Evolutionary conservation across 768 basidiomycete genomes (phyloP).

Genomic region (Hericium erinaceus): DNA sequence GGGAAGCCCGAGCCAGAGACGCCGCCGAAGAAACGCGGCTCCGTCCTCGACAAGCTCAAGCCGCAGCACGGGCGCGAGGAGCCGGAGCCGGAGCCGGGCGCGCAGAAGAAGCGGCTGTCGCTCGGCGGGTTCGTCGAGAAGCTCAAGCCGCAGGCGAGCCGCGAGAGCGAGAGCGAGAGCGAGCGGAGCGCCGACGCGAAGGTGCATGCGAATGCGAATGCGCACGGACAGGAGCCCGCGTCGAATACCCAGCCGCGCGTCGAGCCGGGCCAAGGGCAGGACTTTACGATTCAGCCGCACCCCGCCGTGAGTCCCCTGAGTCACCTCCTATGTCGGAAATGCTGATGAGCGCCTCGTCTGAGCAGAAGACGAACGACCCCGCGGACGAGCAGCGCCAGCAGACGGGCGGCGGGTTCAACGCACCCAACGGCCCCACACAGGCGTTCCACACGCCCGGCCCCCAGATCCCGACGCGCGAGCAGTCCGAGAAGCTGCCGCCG

Average conservation of each 20-base stretch:
- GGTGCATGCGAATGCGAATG: not conserved
- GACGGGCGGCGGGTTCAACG: constrained; percentile 11
- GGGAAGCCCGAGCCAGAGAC: too few relatives aligned
- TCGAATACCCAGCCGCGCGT: not conserved
- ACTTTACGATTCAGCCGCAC: constrained; percentile 43
- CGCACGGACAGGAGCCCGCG: not conserved
- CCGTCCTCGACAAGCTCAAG: too few relatives aligned
- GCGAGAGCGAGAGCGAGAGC: not conserved
- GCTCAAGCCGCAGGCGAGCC: not conserved
- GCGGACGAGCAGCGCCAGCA: constrained; percentile 26
- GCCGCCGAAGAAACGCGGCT: too few relatives aligned
- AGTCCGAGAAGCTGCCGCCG: constrained; percentile 33
- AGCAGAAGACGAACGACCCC: constrained; percentile 50
- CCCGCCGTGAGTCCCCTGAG: constrained; percentile 35
- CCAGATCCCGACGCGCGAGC: constrained; percentile 34
- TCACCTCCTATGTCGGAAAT: not conserved
- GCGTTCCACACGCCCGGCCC: constrained; percentile 36
- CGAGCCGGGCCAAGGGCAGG: constrained; percentile 16
- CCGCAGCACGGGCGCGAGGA: too few relatives aligned
- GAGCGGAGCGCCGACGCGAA: not conserved
- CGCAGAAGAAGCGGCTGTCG: too few relatives aligned
- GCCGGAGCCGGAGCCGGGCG: too few relatives aligned
- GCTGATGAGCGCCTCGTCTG: not conserved
- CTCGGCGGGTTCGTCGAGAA: not conserved
- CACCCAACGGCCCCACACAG: constrained; percentile 20